Conservation (phyloP, 2,329 filamentous ascomycete genomes). For the Cladosporium sphaerospermum region DNA sequence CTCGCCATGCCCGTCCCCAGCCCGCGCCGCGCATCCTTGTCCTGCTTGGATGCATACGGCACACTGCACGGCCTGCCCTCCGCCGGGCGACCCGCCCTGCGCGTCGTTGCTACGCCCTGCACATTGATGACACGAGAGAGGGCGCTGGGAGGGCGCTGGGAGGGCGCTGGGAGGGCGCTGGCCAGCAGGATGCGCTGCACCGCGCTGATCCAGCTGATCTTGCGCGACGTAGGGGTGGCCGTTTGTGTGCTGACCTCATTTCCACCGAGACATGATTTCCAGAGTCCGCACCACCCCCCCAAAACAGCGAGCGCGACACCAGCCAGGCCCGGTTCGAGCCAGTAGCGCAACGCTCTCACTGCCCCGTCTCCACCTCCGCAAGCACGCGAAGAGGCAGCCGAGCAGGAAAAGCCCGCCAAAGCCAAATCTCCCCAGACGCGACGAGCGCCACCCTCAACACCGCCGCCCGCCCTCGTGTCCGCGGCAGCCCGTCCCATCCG, state of each 20-base stretch:
- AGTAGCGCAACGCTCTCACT: no score
- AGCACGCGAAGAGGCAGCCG: constrained; percentile 1
- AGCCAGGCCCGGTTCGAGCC: no score
- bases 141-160: background rate
- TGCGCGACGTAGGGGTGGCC: no score
- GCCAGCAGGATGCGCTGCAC: background rate
- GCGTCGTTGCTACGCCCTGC: background rate
- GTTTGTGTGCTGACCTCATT: no score
- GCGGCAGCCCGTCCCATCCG: background rate
- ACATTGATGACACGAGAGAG: constrained; percentile 7
- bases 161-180: background rate
- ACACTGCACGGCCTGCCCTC: no score
- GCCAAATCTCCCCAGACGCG: constrained; percentile 8
- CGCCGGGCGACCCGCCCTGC: no score
- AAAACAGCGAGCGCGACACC: no score
- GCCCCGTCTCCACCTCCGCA: no score
- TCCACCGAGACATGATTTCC: no score
- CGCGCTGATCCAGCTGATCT: no score
- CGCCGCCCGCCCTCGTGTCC: background rate
- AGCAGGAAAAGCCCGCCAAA: background rate
- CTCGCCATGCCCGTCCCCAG: background rate
- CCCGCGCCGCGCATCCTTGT: background rate
- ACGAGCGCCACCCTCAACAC: constrained; percentile 6
- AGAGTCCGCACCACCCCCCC: no score
- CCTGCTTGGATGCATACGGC: background rate